Evolutionary conservation across 805 yeast genomes (phyloP).

Genomic region (Lipomyces lipofer): DNA sequence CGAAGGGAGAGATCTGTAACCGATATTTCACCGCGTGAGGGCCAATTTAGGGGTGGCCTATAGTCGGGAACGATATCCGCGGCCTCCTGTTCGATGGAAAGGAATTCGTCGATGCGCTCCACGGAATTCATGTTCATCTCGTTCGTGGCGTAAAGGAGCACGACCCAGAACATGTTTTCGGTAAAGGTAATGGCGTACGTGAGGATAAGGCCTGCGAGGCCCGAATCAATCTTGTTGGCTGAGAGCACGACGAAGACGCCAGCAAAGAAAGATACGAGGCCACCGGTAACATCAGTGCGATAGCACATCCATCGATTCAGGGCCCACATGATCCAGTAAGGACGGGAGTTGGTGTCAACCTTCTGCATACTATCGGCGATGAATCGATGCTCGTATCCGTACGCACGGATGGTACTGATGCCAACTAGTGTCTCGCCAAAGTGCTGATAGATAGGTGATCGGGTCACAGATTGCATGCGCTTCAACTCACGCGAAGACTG

Average conservation of each 20-base stretch:
- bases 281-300: slow-evolving; percentile 82
- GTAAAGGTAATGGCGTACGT: slow-evolving; percentile 89
- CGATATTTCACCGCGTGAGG: slow-evolving; percentile 75
- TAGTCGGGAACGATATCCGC: slow-evolving; percentile 59
- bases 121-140: slow-evolving; percentile 98
- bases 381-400: slow-evolving; percentile 86
- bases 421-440: slow-evolving; percentile 92
- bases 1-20: slow-evolving; percentile 77
- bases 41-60: slow-evolving; percentile 79
- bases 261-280: slow-evolving; percentile 75
- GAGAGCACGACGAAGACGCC: slow-evolving; percentile 74
- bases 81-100: slow-evolving; percentile 82
- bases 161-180: slow-evolving; percentile 88
- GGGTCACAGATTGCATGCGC: slow-evolving; percentile 81
- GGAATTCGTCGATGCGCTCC: slow-evolving; percentile 87
- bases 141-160: slow-evolving; percentile 81
- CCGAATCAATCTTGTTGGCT: slow-evolving; percentile 74
- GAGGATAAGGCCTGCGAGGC: slow-evolving; percentile 91
- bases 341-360: slow-evolving; percentile 82
- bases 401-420: slow-evolving; percentile 91
- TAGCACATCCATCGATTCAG: slow-evolving; percentile 91
- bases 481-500: slow-evolving; percentile 89
- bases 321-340: slow-evolving; percentile 93
- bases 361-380: slow-evolving; percentile 73
- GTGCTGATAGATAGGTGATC: slow-evolving; percentile 95